A percentile compares a stretch with the other conserved stretches of the same genome.
These are phyloP conservation scores for Hamamelis virginiana DNA, from an alignment of 164 flowering plant species.

Conservation along the genomic window DNA sequence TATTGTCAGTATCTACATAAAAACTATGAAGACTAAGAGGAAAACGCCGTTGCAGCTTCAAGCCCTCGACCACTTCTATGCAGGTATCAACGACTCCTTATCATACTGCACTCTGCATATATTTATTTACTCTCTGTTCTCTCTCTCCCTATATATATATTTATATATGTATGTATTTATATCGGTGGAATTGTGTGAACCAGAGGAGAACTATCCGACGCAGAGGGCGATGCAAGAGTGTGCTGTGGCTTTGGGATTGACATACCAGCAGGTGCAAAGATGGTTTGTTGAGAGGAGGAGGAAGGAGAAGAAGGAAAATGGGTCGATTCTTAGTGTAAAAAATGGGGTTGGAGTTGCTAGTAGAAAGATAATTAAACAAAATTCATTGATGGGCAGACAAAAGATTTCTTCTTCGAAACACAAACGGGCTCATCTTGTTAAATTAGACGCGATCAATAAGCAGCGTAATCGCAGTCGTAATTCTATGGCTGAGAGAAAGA, in stretches of 20 bases:
- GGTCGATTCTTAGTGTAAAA: slow-evolving; percentile 10
- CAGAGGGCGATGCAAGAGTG: slow-evolving; percentile 39
- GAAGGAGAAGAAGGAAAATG: slow-evolving; percentile 40
- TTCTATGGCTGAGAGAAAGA: slow-evolving; percentile 14
- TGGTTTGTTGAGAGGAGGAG: slow-evolving; percentile 69
- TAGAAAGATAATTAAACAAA: slow-evolving; percentile 11
- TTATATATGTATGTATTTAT: no score
- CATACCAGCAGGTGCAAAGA: slow-evolving; percentile 54
- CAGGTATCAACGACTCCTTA: slow-evolving; percentile 26
- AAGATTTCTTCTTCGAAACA: slow-evolving; percentile 16
- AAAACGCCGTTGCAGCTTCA: slow-evolving; percentile 51
- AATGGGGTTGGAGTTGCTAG: slow-evolving; percentile 9
- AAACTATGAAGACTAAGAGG: slow-evolving; percentile 25
- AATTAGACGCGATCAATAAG: slow-evolving; percentile 1
- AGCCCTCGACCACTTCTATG: slow-evolving; percentile 48
- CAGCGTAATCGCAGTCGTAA: background rate
- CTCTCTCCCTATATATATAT: background rate
- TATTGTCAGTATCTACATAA: no score
- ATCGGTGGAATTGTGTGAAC: slow-evolving; percentile 5
- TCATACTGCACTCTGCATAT: no score
- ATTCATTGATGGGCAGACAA: slow-evolving; percentile 5
- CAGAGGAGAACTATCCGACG: slow-evolving; percentile 56
- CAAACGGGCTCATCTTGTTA: background rate
- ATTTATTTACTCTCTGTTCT: background rate
- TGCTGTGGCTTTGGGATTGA: slow-evolving; percentile 47